Conservation (phyloP, 2,329 filamentous ascomycete species). For the Fusarium kyushuense region DNA sequence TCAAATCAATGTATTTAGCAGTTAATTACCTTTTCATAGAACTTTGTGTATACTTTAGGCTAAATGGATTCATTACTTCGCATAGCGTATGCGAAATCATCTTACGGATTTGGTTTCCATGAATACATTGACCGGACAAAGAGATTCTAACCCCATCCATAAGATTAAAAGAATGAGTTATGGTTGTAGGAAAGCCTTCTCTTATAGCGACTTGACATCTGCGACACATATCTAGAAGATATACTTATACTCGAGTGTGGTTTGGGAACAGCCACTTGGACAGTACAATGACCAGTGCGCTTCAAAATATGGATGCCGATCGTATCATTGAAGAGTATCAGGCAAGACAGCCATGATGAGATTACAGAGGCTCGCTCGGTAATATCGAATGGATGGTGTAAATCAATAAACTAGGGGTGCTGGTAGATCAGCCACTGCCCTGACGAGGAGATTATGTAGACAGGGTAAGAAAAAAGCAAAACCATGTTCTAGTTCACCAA, state of each 20-base stretch:
- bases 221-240: neutral
- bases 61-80: no score
- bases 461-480: constrained; percentile 18
- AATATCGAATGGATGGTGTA: constrained; percentile 30
- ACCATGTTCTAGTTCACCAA: neutral
- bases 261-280: neutral
- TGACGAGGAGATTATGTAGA: constrained; percentile 16
- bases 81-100: neutral
- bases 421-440: constrained; percentile 21
- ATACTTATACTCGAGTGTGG: neutral
- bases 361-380: constrained; percentile 7
- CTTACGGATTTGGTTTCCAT: neutral
- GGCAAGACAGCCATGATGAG: constrained; percentile 5
- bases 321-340: neutral
- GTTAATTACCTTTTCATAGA: neutral
- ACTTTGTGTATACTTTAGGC: neutral
- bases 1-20: neutral
- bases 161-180: no score
- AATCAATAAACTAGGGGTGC: constrained; percentile 40
- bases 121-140: neutral
- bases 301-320: neutral
- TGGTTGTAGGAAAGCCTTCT: no score
- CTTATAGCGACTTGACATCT: neutral
- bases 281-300: neutral
- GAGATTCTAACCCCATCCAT: no score